Percentiles rank a stretch among this genome's conserved stretches.
phyloP scores from a whole-genome alignment of 306 rosid species.

The Styphnolobium japonicum region DNA sequence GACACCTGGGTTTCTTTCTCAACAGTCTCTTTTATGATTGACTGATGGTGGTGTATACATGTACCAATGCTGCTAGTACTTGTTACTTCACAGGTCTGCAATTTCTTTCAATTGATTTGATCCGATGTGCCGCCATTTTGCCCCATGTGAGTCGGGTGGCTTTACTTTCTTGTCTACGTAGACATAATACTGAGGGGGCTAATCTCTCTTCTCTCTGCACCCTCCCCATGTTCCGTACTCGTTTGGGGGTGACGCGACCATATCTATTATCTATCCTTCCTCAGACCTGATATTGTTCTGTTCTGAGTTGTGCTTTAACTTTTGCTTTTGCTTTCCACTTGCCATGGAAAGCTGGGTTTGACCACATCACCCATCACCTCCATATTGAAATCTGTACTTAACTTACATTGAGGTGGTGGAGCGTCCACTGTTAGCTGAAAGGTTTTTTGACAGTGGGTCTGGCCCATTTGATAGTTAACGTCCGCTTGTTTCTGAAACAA shows the following conservation, averaged over 20 bases:
- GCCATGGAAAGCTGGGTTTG: slow-evolving; percentile 61
- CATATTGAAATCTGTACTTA: slow-evolving; percentile 26
- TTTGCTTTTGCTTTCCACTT: slow-evolving; percentile 69
- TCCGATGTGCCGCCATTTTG: slow-evolving; percentile 94
- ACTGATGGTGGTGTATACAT: slow-evolving; percentile 48
- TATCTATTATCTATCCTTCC: slow-evolving; percentile 12
- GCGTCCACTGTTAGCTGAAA: slow-evolving; percentile 35
- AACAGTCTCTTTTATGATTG: slow-evolving; percentile 55
- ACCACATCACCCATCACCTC: slow-evolving; percentile 52
- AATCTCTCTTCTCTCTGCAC: not conserved
- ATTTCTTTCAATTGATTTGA: slow-evolving; percentile 59
- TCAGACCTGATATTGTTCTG: not conserved
- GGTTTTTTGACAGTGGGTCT: slow-evolving; percentile 25
- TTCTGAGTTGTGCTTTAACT: slow-evolving; percentile 40
- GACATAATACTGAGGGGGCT: not conserved
- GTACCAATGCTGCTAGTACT: slow-evolving; percentile 33
- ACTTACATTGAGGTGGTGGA: slow-evolving; percentile 27
- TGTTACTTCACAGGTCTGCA: slow-evolving; percentile 22
- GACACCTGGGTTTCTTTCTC: slow-evolving; percentile 44
- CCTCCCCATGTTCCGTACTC: slow-evolving; percentile 24
- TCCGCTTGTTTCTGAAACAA: slow-evolving; percentile 37
- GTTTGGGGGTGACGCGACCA: slow-evolving; percentile 29
- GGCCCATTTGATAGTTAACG: slow-evolving; percentile 28
- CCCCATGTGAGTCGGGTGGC: slow-evolving; percentile 36
- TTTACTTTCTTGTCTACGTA: slow-evolving; percentile 33